Conservation (phyloP, 2,329 filamentous ascomycete species). For the Aspergillaceae sp. region DNA sequence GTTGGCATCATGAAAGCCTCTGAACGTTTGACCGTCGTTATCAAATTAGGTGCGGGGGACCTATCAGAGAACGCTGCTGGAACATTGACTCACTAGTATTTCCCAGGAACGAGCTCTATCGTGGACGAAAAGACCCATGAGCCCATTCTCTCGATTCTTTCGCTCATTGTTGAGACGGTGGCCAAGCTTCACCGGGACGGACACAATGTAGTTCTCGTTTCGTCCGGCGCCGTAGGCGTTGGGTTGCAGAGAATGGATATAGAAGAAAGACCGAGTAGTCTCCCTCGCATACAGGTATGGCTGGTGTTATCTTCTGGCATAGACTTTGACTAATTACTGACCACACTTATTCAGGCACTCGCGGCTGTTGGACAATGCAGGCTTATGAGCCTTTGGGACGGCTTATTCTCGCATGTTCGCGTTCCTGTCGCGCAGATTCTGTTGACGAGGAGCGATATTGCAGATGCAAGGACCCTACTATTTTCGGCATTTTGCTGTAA, state of each 20-base stretch:
- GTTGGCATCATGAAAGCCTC: slow-evolving; percentile 14
- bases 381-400: slow-evolving; percentile 92
- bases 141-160: slow-evolving; percentile 81
- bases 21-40: slow-evolving; percentile 29
- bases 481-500: neutral
- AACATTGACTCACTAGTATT: slow-evolving; percentile 10
- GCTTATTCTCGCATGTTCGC: slow-evolving; percentile 74
- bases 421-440: slow-evolving; percentile 94
- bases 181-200: slow-evolving; percentile 81
- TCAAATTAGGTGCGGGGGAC: slow-evolving; percentile 32
- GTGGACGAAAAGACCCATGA: slow-evolving; percentile 94
- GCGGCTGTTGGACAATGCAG: slow-evolving; percentile 94
- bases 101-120: slow-evolving; percentile 89
- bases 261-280: slow-evolving; percentile 76
- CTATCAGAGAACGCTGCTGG: neutral
- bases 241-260: slow-evolving; percentile 85
- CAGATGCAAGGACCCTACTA: slow-evolving; percentile 55
- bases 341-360: slow-evolving; percentile 52
- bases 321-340: slow-evolving; percentile 3
- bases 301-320: neutral
- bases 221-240: slow-evolving; percentile 92
- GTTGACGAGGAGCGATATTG: slow-evolving; percentile 90
- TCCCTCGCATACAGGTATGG: slow-evolving; percentile 71
- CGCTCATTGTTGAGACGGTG: slow-evolving; percentile 88
- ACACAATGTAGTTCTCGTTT: slow-evolving; percentile 90